Evolutionary conservation across 148 eudicot species (phyloP).

Genomic region (Silene conica): DNA sequence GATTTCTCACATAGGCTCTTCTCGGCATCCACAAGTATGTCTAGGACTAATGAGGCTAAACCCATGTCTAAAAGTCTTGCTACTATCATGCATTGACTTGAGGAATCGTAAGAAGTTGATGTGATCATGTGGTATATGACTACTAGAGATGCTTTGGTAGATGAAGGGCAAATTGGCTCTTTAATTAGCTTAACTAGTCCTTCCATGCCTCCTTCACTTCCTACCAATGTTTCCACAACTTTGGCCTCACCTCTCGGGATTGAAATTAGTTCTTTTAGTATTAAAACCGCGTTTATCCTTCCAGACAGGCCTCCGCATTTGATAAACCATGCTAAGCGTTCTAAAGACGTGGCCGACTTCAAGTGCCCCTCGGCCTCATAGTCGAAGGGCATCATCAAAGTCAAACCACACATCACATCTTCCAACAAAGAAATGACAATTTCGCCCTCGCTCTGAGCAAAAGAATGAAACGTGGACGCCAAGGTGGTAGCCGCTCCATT

Average conservation of each 20-base stretch:
- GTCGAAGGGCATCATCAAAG: constrained; percentile 35
- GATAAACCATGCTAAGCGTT: constrained; percentile 42
- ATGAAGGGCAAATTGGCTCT: constrained; percentile 54
- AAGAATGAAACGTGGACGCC: constrained; percentile 31
- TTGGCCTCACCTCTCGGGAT: constrained; percentile 10
- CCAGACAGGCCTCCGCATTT: constrained; percentile 39
- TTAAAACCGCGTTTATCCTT: constrained; percentile 38
- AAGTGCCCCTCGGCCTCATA: constrained; percentile 28
- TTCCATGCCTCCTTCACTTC: constrained; percentile 42
- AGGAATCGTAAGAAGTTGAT: neutral
- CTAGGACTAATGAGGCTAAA: constrained; percentile 43
- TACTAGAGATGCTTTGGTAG: constrained; percentile 55
- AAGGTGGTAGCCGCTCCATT: constrained; percentile 35
- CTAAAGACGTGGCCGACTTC: constrained; percentile 31
- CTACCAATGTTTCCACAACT: constrained; percentile 20
- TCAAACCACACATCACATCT: constrained; percentile 39
- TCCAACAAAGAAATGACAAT: constrained; percentile 26
- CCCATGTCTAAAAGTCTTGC: constrained; percentile 41
- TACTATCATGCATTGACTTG: constrained; percentile 8
- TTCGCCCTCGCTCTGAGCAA: constrained; percentile 26
- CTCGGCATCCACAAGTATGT: constrained; percentile 52
- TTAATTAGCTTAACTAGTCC: constrained; percentile 47
- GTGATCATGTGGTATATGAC: constrained; percentile 43
- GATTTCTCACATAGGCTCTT: constrained; percentile 55
- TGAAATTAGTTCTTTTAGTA: constrained; percentile 40